A percentile compares a stretch with the other conserved stretches of the same genome.
Evolutionary conservation across 2,329 filamentous ascomycete species (phyloP).

Genomic region (Aureobasidium lini): DNA sequence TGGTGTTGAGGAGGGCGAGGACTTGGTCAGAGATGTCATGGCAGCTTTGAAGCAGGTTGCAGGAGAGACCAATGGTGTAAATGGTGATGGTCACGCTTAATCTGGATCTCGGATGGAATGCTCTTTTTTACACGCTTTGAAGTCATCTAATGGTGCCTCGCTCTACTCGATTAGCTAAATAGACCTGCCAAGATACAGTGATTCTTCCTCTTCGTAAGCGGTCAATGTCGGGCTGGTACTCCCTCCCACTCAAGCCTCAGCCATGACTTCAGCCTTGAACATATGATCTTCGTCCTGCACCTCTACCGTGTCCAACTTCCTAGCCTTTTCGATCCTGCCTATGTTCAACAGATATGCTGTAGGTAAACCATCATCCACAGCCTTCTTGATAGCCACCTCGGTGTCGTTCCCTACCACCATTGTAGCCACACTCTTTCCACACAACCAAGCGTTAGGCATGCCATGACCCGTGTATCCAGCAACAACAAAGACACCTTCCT

Average conservation of each 20-base stretch:
- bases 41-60: slow-evolving; percentile 76
- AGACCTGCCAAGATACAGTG: too few relatives aligned
- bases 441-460: slow-evolving; percentile 65
- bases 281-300: slow-evolving; percentile 15
- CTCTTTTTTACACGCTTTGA: too few relatives aligned
- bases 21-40: slow-evolving; percentile 73
- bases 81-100: not conserved
- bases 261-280: slow-evolving; percentile 8
- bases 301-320: slow-evolving; percentile 21
- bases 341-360: slow-evolving; percentile 21
- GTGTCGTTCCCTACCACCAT: slow-evolving; percentile 44
- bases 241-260: not conserved
- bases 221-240: not conserved
- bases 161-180: too few relatives aligned
- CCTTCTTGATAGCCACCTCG: slow-evolving; percentile 15
- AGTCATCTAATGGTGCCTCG: too few relatives aligned
- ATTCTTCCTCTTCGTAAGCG: too few relatives aligned
- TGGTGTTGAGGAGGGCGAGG: slow-evolving; percentile 83
- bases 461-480: slow-evolving; percentile 54
- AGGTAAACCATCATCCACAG: slow-evolving; percentile 21
- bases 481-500: slow-evolving; percentile 24
- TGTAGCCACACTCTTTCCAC: slow-evolving; percentile 55
- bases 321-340: slow-evolving; percentile 22
- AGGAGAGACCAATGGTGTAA: slow-evolving; percentile 36
- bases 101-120: too few relatives aligned